A percentile compares a stretch with the other conserved stretches of the same genome.
phyloP scores from a whole-genome alignment of 23 red algal species.

The Gracilariopsis chorda region DNA sequence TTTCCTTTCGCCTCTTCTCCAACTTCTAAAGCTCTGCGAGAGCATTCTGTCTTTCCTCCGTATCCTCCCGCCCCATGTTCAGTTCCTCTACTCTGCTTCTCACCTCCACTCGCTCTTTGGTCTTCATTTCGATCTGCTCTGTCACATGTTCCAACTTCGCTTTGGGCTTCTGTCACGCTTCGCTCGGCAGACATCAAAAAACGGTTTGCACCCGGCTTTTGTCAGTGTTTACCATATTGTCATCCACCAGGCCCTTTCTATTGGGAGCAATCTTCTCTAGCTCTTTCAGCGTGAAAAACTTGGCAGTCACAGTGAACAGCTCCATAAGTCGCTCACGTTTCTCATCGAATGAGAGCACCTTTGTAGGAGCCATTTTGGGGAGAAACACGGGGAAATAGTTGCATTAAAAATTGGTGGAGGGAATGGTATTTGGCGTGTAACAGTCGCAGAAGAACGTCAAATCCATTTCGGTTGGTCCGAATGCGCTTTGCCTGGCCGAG shows the following conservation, averaged over 20 bases:
- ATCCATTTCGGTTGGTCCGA: no score
- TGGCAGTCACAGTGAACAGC: slow-evolving; percentile 65
- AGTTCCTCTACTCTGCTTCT: no score
- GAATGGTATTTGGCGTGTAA: no score
- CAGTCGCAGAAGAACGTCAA: no score
- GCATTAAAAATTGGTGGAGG: no score
- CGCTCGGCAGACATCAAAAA: slow-evolving; percentile 90
- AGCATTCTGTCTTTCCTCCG: not conserved
- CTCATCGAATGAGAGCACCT: slow-evolving; percentile 84
- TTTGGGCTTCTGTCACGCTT: slow-evolving; percentile 64
- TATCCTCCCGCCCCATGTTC: slow-evolving; percentile 32
- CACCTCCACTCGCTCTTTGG: no score
- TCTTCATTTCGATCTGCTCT: not conserved
- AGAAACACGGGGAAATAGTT: no score
- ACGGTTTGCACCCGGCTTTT: slow-evolving; percentile 92
- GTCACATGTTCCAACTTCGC: slow-evolving; percentile 19
- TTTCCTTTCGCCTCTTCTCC: not conserved
- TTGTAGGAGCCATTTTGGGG: slow-evolving; percentile 55
- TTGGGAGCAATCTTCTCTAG: slow-evolving; percentile 92
- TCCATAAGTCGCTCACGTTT: slow-evolving; percentile 73
- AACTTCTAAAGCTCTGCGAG: slow-evolving; percentile 1
- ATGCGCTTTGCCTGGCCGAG: no score
- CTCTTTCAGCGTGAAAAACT: slow-evolving; percentile 93
- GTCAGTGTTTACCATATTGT: slow-evolving; percentile 79
- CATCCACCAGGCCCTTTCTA: slow-evolving; percentile 87